phyloP scores from a whole-genome alignment of 1,284 basidiomycete species.

The Cutaneotrichosporon cyanovorans region DNA sequence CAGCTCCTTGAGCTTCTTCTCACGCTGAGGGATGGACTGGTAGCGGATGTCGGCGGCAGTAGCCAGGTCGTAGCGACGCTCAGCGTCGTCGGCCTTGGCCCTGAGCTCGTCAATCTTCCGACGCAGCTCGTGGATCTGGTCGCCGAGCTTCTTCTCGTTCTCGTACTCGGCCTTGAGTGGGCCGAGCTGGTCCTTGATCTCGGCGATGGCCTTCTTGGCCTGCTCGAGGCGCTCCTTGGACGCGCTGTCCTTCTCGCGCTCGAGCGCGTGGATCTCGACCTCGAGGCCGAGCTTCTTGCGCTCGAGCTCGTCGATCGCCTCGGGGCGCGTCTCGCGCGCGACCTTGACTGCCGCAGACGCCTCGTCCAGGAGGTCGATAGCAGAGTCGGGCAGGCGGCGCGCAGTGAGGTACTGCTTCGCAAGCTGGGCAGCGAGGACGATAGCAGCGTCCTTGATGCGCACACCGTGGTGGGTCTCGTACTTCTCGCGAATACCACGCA shows the following conservation, averaged over 20 bases:
- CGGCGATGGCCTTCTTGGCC: slow-evolving; percentile 66
- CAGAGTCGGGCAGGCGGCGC: slow-evolving; percentile 80
- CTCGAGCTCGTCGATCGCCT: slow-evolving; percentile 73
- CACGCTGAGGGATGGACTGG: slow-evolving; percentile 72
- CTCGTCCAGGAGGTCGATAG: slow-evolving; percentile 77
- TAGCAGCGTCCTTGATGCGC: slow-evolving; percentile 74
- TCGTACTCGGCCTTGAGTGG: slow-evolving; percentile 56
- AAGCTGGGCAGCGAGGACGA: slow-evolving; percentile 79
- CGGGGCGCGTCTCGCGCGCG: slow-evolving; percentile 83
- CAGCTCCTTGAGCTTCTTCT: slow-evolving; percentile 67
- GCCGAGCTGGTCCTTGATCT: slow-evolving; percentile 69
- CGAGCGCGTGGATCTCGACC: slow-evolving; percentile 83
- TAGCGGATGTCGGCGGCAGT: slow-evolving; percentile 72
- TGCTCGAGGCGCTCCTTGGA: slow-evolving; percentile 71
- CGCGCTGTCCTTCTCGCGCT: slow-evolving; percentile 77
- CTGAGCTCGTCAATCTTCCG: slow-evolving; percentile 69
- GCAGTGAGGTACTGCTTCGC: slow-evolving; percentile 75
- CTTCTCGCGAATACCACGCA: slow-evolving; percentile 72
- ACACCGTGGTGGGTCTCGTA: slow-evolving; percentile 89
- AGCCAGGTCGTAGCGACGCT: slow-evolving; percentile 76
- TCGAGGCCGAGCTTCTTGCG: slow-evolving; percentile 76
- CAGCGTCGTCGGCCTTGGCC: slow-evolving; percentile 67
- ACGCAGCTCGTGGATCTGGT: slow-evolving; percentile 66
- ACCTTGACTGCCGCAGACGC: slow-evolving; percentile 79
- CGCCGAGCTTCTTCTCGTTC: slow-evolving; percentile 71